phyloP scores from a whole-genome alignment of 495 filamentous ascomycete species.

The Xeromyces bisporus region DNA sequence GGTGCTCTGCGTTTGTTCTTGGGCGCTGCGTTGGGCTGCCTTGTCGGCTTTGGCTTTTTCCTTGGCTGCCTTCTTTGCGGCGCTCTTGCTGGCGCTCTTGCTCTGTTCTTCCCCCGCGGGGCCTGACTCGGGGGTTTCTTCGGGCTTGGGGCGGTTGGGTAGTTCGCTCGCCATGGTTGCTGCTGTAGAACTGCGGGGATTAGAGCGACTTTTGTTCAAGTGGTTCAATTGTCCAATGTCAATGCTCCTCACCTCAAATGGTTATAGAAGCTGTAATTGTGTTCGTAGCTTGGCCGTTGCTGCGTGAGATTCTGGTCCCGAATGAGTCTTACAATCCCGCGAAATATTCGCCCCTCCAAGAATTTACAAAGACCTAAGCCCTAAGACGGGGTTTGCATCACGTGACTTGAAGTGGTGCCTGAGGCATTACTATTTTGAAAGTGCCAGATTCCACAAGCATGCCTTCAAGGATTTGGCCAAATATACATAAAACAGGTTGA shows the following conservation, averaged over 20 bases:
- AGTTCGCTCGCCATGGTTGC: slow-evolving; percentile 29
- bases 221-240: slow-evolving; percentile 10
- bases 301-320: too few species aligned
- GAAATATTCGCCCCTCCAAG: slow-evolving; percentile 19
- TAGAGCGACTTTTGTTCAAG: slow-evolving; percentile 2
- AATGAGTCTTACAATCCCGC: neutral
- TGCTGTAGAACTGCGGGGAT: neutral
- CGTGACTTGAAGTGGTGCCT: too few species aligned
- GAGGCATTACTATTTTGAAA: too few species aligned
- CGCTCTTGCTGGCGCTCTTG: slow-evolving; percentile 41
- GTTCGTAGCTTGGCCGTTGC: too few species aligned
- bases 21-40: slow-evolving; percentile 35
- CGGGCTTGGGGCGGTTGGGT: slow-evolving; percentile 31
- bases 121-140: slow-evolving; percentile 16
- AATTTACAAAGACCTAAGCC: slow-evolving; percentile 22
- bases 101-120: slow-evolving; percentile 17
- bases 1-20: slow-evolving; percentile 33
- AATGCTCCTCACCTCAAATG: slow-evolving; percentile 7
- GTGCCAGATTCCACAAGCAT: too few species aligned
- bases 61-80: slow-evolving; percentile 50
- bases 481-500: too few species aligned
- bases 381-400: slow-evolving; percentile 23
- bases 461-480: too few species aligned
- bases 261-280: too few species aligned
- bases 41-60: slow-evolving; percentile 52